Conservation (phyloP, 2,329 filamentous ascomycete genomes). For the Colletotrichum orbiculare region DNA sequence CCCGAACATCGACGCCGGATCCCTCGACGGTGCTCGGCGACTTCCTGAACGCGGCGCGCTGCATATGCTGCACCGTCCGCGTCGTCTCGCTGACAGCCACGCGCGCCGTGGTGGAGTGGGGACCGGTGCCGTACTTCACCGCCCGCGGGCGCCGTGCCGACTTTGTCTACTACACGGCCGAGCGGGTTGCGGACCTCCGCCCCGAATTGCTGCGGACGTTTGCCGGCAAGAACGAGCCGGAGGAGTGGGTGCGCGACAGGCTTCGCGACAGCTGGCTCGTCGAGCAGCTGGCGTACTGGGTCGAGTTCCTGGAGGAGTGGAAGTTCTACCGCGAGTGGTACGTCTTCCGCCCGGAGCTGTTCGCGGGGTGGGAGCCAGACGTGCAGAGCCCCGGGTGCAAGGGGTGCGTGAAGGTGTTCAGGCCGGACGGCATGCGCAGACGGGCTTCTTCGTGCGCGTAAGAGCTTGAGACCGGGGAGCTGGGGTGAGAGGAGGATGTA, state of each 20-base stretch:
- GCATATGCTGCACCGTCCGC: constrained; percentile 36
- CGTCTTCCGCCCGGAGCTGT: constrained; percentile 35
- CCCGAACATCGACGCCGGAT: constrained; percentile 34
- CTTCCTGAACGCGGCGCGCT: constrained; percentile 31
- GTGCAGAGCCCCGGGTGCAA: constrained; percentile 32
- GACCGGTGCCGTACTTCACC: constrained; percentile 36
- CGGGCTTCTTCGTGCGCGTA: constrained; percentile 30
- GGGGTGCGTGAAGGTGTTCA: constrained; percentile 31
- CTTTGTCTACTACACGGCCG: constrained; percentile 35
- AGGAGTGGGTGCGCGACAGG: constrained; percentile 30
- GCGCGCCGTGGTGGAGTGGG: constrained; percentile 37
- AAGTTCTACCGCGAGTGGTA: constrained; percentile 38
- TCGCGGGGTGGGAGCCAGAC: constrained; percentile 31
- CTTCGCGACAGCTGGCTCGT: constrained; percentile 38
- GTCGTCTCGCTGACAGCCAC: constrained; percentile 34
- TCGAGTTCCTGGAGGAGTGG: constrained; percentile 38
- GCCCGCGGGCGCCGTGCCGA: constrained; percentile 35
- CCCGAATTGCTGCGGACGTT: constrained; percentile 31
- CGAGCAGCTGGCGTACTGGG: constrained; percentile 38
- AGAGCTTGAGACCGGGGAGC: background rate
- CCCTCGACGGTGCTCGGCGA: constrained; percentile 31
- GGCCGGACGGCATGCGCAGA: constrained; percentile 28
- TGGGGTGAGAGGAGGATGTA: constrained; percentile 10
- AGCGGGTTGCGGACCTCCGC: constrained; percentile 30
- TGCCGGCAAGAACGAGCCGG: constrained; percentile 9